A percentile compares a stretch with the other conserved stretches of the same genome.
phyloP scores from a whole-genome alignment of 345 rosid species.

The Carallia brachiata region DNA sequence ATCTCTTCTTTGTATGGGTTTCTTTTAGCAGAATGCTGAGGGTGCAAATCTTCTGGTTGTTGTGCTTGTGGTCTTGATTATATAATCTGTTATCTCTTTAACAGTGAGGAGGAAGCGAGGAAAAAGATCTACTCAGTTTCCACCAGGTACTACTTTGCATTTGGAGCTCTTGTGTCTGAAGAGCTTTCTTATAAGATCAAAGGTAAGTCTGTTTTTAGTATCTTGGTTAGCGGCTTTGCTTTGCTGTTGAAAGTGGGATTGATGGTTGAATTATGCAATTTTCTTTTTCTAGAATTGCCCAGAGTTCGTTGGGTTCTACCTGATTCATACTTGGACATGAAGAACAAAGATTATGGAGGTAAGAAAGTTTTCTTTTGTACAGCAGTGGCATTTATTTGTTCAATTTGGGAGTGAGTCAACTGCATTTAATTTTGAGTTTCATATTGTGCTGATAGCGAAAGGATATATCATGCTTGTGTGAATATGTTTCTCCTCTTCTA shows the following conservation, averaged over 20 bases:
- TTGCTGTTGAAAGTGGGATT: neutral
- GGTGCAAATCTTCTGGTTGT: too few relatives aligned
- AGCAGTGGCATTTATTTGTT: too few relatives aligned
- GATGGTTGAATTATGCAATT: neutral
- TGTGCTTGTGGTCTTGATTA: neutral
- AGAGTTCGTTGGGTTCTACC: constrained; percentile 96
- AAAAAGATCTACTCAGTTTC: constrained; percentile 87
- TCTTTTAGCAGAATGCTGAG: neutral
- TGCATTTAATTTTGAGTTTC: too few relatives aligned
- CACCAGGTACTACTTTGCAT: constrained; percentile 71
- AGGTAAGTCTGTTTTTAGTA: constrained; percentile 37
- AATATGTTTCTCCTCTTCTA: too few relatives aligned
- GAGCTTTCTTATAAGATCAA: constrained; percentile 70
- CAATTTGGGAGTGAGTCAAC: too few relatives aligned
- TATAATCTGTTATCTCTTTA: neutral
- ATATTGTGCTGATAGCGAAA: too few relatives aligned
- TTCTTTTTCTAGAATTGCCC: constrained; percentile 54
- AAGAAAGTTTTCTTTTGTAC: constrained; percentile 1
- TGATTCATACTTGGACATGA: constrained; percentile 91
- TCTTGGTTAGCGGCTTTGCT: neutral
- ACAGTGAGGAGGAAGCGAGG: constrained; percentile 86
- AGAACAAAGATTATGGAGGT: constrained; percentile 97
- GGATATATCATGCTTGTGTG: too few relatives aligned
- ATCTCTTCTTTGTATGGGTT: neutral
- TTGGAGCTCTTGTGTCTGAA: constrained; percentile 80